Evolutionary conservation across 2,329 filamentous ascomycete species (phyloP).

Genomic region (Xylariaceae sp.): DNA sequence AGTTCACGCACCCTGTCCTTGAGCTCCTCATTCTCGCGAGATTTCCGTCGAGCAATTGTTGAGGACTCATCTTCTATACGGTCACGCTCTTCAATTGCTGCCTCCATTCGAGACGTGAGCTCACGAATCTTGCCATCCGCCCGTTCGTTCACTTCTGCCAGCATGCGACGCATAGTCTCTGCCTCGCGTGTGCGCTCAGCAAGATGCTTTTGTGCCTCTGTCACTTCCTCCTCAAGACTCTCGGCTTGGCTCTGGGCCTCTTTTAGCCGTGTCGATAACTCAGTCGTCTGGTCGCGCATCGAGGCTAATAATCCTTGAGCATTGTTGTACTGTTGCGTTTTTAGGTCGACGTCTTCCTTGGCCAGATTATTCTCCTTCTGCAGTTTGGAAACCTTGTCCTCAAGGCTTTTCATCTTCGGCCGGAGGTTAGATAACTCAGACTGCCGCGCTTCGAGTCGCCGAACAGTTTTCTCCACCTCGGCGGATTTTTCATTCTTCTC

Average conservation of each 20-base stretch:
- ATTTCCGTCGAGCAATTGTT: constrained; percentile 66
- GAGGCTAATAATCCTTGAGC: constrained; percentile 81
- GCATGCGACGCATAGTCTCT: constrained; percentile 86
- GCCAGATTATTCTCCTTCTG: constrained; percentile 61
- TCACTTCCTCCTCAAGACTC: constrained; percentile 84
- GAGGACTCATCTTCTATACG: constrained; percentile 86
- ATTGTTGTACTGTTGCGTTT: constrained; percentile 77
- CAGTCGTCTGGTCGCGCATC: constrained; percentile 87
- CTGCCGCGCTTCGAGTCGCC: constrained; percentile 65
- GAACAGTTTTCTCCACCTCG: constrained; percentile 61
- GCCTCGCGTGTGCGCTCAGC: constrained; percentile 84
- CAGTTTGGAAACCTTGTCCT: constrained; percentile 65
- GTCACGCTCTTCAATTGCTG: constrained; percentile 89
- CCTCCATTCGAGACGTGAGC: constrained; percentile 82
- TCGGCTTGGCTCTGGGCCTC: constrained; percentile 79
- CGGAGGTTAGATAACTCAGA: constrained; percentile 67
- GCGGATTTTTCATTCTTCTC: constrained; percentile 75
- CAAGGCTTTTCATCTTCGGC: constrained; percentile 58
- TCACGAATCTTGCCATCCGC: constrained; percentile 79
- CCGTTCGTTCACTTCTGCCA: constrained; percentile 79
- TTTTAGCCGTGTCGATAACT: constrained; percentile 86
- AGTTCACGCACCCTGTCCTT: constrained; percentile 73
- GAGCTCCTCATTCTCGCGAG: constrained; percentile 82
- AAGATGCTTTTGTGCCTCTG: constrained; percentile 79
- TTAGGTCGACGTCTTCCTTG: constrained; percentile 76